Conservation (phyloP, 768 basidiomycete genomes). For the Omphalotus guepiniiformis region DNA sequence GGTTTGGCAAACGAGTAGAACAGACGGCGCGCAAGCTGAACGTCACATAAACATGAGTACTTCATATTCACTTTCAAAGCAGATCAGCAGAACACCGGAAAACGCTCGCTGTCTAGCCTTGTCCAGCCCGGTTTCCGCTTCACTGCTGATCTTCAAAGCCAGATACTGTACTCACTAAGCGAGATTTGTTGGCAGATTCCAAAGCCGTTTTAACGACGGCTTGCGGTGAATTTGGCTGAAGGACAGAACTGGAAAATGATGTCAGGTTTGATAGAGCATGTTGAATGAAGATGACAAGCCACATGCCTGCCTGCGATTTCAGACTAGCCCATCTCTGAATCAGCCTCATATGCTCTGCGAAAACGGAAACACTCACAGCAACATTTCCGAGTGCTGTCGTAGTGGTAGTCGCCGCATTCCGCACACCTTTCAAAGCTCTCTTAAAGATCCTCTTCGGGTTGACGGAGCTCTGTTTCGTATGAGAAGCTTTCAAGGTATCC, state of each 20-base stretch:
- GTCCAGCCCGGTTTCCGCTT: no score
- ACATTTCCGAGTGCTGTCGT: constrained; percentile 67
- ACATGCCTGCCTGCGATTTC: constrained; percentile 45
- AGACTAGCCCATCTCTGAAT: constrained; percentile 6
- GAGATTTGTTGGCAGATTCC: constrained; percentile 75
- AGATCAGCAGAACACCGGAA: no score
- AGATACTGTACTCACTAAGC: constrained; percentile 43
- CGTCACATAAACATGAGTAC: constrained; percentile 1
- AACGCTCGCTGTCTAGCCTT: no score
- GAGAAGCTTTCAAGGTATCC: constrained; percentile 50
- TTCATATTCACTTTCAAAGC: no score
- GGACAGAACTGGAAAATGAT: constrained; percentile 47
- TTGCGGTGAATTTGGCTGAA: constrained; percentile 85
- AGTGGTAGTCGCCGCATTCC: constrained; percentile 71
- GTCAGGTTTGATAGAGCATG: background rate
- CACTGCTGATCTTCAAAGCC: no score
- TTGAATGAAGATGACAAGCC: constrained; percentile 17
- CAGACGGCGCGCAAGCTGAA: constrained; percentile 74
- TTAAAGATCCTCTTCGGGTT: constrained; percentile 65
- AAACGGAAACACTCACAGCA: constrained; percentile 35
- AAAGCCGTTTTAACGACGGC: constrained; percentile 78
- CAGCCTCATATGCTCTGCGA: background rate
- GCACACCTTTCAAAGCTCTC: constrained; percentile 66
- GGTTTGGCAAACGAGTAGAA: constrained; percentile 80
- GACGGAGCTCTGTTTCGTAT: constrained; percentile 32